Base-by-base conservation (phyloP, 2,329 filamentous ascomycete species). In the Epichloe glyceriae region DNA sequence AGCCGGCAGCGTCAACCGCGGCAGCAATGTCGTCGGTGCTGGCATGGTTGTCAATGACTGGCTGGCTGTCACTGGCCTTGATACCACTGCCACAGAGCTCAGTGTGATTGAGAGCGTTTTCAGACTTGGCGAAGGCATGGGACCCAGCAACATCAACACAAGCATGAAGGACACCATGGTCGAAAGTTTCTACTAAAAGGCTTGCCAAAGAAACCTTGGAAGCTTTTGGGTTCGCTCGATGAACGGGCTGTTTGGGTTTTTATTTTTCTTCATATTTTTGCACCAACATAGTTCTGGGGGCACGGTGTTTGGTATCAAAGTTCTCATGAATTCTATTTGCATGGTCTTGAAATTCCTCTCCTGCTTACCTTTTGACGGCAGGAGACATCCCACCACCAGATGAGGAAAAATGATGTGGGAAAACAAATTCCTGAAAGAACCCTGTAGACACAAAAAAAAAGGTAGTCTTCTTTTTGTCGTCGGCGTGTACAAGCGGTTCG, bases 111-210 rank as follows among this genome's bases (percentile, higher is more conserved):
- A 98, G 78, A 90, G 84, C 61, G 90, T 98, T 57, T 98, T 98
- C 76, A 82, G 89, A 62, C 75, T 98, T 45, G 90, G 90, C 56
- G 91, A 97, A 74, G 89, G 88, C 50, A 78, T 82, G 58, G 88
- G 80, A 6, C 84, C 88, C 47, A 81, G 81, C 62, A 83, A 80
- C 61, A 88, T 91, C 72, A 87, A 87, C 67, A 86, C 83, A 49
- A 83, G 73, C 60, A 83, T 96, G 75, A 97, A 96, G 80, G 91
- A 97, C 68, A 93, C 89, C 58, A 95, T 98, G 81, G 93, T 98
- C 55, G 93, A 98, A 76, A 95, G 88, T 62, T 98, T 97, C 74
- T 98, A 98, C 75, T 98, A 78, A 77, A 51, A 20, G 46, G 35
- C n/a, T 17, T 46, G 26, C 44, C 26, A 20, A 20, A 10, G 26